Percentiles rank a stretch among this genome's conserved stretches.
phyloP scores from a whole-genome alignment of 768 basidiomycete genomes.

The Boletus sp. region DNA sequence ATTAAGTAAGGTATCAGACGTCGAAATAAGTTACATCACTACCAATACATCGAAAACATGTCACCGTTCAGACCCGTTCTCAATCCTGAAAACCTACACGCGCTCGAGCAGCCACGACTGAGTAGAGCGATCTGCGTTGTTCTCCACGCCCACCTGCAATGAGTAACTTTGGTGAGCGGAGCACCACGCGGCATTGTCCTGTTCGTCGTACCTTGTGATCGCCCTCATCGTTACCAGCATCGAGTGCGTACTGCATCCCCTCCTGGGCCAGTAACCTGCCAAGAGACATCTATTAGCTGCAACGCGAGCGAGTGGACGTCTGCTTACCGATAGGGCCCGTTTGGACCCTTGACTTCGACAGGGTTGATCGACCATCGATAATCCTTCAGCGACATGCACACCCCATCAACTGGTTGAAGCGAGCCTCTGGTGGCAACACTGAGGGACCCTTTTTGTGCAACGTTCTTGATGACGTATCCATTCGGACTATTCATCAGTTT shows the following conservation, averaged over 20 bases:
- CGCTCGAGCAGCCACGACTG: constrained; percentile 6
- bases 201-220: background rate
- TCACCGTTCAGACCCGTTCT: no score
- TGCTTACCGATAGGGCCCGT: background rate
- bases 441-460: background rate
- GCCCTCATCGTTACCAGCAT: background rate
- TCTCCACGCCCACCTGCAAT: background rate
- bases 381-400: background rate
- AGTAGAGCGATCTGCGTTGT: background rate
- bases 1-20: no score
- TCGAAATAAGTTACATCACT: no score
- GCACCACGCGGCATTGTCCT: no score
- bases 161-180: background rate
- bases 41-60: no score
- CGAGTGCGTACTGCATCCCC: background rate
- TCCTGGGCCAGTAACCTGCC: background rate
- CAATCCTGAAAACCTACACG: background rate
- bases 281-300: background rate
- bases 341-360: background rate
- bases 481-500: background rate
- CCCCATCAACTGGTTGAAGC: background rate
- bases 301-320: background rate
- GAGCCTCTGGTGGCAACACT: background rate
- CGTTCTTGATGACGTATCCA: constrained; percentile 1
- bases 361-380: constrained; percentile 4